phyloP scores from a whole-genome alignment of 2,329 filamentous ascomycete genomes.

The Colletotrichum sp. region DNA sequence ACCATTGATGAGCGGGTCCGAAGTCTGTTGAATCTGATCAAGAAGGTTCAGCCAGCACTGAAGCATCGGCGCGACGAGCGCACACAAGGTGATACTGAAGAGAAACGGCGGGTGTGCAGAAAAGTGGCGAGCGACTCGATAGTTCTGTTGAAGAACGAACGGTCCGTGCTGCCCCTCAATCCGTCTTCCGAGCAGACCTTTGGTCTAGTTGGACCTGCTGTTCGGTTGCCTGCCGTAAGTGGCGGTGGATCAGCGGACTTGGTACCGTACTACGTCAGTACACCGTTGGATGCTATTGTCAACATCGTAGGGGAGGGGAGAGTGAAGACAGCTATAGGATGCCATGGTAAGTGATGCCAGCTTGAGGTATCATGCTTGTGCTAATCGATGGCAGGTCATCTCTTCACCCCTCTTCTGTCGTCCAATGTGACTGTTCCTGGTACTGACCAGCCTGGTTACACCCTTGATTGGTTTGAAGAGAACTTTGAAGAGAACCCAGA shows the following conservation, averaged over 20 bases:
- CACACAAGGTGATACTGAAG: slow-evolving; percentile 15
- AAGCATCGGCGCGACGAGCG: slow-evolving; percentile 50
- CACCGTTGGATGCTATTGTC: slow-evolving; percentile 32
- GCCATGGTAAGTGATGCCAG: neutral
- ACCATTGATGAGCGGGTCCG: slow-evolving; percentile 62
- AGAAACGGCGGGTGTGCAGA: slow-evolving; percentile 39
- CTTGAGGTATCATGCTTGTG: neutral
- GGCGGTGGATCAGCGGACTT: slow-evolving; percentile 37
- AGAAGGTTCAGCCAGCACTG: neutral
- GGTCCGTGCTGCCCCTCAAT: slow-evolving; percentile 57
- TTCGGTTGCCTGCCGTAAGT: slow-evolving; percentile 38
- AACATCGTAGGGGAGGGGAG: slow-evolving; percentile 12
- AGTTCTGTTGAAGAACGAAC: slow-evolving; percentile 71
- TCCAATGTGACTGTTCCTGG: neutral
- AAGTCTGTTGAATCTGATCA: slow-evolving; percentile 59
- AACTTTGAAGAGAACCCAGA: neutral
- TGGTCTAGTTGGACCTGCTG: slow-evolving; percentile 57
- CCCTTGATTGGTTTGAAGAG: neutral
- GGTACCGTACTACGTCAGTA: slow-evolving; percentile 33
- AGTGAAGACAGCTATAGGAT: neutral
- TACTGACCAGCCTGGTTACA: neutral
- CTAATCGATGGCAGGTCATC: neutral
- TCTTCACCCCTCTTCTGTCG: neutral
- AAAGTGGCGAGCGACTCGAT: slow-evolving; percentile 62
- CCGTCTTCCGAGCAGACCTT: neutral